phyloP scores from a whole-genome alignment of 768 basidiomycete genomes.

The Leccinellum rugosiceps region DNA sequence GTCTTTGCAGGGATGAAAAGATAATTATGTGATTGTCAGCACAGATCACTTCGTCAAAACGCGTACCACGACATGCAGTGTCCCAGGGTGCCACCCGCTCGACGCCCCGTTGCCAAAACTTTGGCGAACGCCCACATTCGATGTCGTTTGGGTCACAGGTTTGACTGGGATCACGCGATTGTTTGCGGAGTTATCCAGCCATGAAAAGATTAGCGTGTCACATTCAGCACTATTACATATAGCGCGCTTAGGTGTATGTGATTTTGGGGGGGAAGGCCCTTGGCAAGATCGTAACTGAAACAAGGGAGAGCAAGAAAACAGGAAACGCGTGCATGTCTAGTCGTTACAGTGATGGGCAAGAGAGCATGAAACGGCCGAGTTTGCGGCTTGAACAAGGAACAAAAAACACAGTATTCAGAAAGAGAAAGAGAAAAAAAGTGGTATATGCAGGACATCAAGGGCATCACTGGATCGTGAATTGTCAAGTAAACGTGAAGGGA shows the following conservation, averaged over 20 bases:
- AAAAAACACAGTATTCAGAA: conserved; percentile 1
- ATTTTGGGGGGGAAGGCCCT: conserved; percentile 17
- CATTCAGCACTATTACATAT: conserved; percentile 16
- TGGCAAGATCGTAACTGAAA: conserved; percentile 32
- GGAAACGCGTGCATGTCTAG: conserved; percentile 57
- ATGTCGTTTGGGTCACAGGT: conserved; percentile 5
- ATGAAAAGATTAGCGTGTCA: conserved; percentile 8
- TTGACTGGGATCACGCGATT: conserved; percentile 3
- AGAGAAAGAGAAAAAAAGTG: conserved; percentile 8
- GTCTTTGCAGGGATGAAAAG: conserved; percentile 64
- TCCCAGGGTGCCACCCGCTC: conserved; percentile 3
- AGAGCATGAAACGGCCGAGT: conserved; percentile 20
- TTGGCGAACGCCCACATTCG: conserved; percentile 4
- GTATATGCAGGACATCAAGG: conserved; percentile 24
- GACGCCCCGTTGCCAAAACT: neutral
- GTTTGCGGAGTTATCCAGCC: neutral
- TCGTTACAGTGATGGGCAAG: conserved; percentile 52
- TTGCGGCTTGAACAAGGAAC: conserved; percentile 15
- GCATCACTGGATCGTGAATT: conserved; percentile 25
- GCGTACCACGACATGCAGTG: conserved; percentile 4
- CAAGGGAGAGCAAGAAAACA: conserved; percentile 34
- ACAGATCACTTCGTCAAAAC: conserved; percentile 1
- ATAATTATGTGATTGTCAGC: conserved; percentile 32
- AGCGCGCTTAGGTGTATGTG: conserved; percentile 14
- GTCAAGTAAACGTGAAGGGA: conserved; percentile 20